Conservation (phyloP, 2,329 filamentous ascomycete species). For the Aaosphaeria arxii region DNA sequence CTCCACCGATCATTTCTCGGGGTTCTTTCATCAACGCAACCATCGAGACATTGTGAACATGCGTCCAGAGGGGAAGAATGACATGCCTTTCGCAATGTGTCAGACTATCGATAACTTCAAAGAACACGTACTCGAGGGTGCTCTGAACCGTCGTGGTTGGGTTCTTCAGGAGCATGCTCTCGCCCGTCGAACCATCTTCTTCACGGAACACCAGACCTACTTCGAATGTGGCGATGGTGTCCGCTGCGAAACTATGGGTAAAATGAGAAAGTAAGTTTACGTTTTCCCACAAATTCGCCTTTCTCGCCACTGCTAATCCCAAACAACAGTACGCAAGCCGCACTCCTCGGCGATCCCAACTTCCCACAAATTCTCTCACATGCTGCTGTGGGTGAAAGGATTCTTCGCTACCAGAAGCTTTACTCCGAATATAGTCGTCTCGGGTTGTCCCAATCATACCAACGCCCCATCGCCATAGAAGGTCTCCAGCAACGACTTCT, state of each 20-base stretch:
- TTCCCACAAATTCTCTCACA: constrained; percentile 2
- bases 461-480: constrained; percentile 5
- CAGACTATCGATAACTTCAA: constrained; percentile 16
- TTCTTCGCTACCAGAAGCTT: constrained; percentile 2
- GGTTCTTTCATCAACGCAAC: constrained; percentile 4
- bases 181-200: constrained; percentile 17
- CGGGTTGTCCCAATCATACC: neutral
- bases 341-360: constrained; percentile 5
- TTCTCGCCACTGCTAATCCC: neutral
- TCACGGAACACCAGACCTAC: constrained; percentile 16
- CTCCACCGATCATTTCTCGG: constrained; percentile 3
- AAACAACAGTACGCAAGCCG: constrained; percentile 2
- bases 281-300: neutral
- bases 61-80: neutral
- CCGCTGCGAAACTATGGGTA: constrained; percentile 8
- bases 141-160: constrained; percentile 15
- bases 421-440: constrained; percentile 4
- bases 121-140: constrained; percentile 8
- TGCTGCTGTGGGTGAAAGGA: constrained; percentile 2
- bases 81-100: constrained; percentile 4
- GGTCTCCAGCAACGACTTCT: constrained; percentile 6
- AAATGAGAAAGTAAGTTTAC: constrained; percentile 8
- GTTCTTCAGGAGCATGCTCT: constrained; percentile 20
- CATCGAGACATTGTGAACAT: constrained; percentile 1
- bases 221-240: constrained; percentile 18